Conservation (phyloP, 768 basidiomycete species). For the Suillus subluteus region DNA sequence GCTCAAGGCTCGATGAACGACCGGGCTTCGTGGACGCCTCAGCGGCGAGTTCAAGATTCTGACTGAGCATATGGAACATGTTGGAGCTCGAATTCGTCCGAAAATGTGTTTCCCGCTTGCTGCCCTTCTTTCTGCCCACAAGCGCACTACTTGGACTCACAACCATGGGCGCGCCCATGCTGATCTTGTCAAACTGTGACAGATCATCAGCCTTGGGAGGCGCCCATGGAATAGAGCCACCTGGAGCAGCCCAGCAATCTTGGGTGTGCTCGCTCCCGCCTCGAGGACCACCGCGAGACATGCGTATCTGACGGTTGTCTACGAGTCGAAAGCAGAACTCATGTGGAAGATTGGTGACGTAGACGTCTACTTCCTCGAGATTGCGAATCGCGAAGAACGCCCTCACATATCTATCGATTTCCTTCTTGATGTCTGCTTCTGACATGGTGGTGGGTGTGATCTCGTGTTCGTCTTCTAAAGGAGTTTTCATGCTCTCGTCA, state of each 20-base stretch:
- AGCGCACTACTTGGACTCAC: constrained; percentile 90
- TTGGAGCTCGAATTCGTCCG: constrained; percentile 78
- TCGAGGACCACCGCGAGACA: constrained; percentile 90
- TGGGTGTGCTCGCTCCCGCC: constrained; percentile 79
- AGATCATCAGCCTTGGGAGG: constrained; percentile 84
- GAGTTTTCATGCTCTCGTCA: constrained; percentile 48
- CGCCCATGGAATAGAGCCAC: constrained; percentile 44
- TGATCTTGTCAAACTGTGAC: constrained; percentile 89
- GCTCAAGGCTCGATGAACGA: constrained; percentile 31
- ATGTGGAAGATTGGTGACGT: constrained; percentile 78
- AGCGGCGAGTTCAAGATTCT: constrained; percentile 55
- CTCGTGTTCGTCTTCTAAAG: constrained; percentile 55
- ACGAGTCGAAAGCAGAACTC: constrained; percentile 68
- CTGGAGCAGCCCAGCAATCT: constrained; percentile 81
- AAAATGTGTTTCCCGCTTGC: constrained; percentile 71
- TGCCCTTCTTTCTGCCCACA: constrained; percentile 67
- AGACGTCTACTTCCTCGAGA: constrained; percentile 85
- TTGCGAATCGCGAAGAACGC: constrained; percentile 88
- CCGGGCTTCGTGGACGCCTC: constrained; percentile 59
- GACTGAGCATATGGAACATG: constrained; percentile 86
- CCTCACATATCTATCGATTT: constrained; percentile 80
- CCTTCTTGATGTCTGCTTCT: constrained; percentile 69
- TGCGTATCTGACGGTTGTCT: constrained; percentile 68
- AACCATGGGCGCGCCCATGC: constrained; percentile 64
- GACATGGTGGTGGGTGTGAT: constrained; percentile 50